A percentile compares a stretch with the other conserved stretches of the same genome.
Conservation (phyloP, 768 basidiomycete species). For the Boletus vermiculosoides region DNA sequence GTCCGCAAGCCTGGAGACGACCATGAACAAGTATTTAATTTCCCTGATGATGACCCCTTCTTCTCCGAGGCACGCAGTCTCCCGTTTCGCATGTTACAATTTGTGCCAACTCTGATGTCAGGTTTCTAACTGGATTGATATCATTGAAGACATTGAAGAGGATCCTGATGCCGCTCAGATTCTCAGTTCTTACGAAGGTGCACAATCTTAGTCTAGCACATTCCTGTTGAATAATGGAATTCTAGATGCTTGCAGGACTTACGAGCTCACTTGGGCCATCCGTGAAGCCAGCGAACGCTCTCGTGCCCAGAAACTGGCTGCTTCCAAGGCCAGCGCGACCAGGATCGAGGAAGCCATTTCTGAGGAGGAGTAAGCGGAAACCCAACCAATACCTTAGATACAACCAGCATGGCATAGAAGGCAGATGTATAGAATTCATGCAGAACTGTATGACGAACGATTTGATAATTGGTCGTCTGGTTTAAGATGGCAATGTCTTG, state of each 20-base stretch:
- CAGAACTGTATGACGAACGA: not conserved
- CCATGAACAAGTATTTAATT: constrained; percentile 63
- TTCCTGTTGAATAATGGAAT: not conserved
- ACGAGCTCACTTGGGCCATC: constrained; percentile 94
- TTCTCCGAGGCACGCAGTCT: constrained; percentile 69
- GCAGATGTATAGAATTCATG: constrained; percentile 1
- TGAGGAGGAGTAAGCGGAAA: constrained; percentile 25
- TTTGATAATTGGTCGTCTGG: not conserved
- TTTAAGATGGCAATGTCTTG: not conserved
- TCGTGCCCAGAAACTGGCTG: constrained; percentile 45
- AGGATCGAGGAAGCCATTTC: constrained; percentile 25
- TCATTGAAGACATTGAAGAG: constrained; percentile 87
- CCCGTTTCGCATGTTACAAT: not conserved
- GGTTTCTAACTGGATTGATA: constrained; percentile 84
- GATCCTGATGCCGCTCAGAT: constrained; percentile 79
- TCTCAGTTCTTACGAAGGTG: constrained; percentile 82
- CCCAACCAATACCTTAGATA: not conserved
- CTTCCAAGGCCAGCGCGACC: constrained; percentile 31
- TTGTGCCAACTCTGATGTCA: constrained; percentile 13
- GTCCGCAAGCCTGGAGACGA: constrained; percentile 84
- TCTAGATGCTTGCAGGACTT: constrained; percentile 81
- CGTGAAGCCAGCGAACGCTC: constrained; percentile 73
- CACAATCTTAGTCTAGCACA: not conserved
- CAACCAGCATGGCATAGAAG: not conserved
- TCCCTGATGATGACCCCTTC: constrained; percentile 87